Percentiles rank a stretch among this genome's conserved stretches.
These are phyloP conservation scores for Botrytis sinoallii DNA, from an alignment of 2,329 filamentous ascomycete species.

Conservation along the genomic window DNA sequence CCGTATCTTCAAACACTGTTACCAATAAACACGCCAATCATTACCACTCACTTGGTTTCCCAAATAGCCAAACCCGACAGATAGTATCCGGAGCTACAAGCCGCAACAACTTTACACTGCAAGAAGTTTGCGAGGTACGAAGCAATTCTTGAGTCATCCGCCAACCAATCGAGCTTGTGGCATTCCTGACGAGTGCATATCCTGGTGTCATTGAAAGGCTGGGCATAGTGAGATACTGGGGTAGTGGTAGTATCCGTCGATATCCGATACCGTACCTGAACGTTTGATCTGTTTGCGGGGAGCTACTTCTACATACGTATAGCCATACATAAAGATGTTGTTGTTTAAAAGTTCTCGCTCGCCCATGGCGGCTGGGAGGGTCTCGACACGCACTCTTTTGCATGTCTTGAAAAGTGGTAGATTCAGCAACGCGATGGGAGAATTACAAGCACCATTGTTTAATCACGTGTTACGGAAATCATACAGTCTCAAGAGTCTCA, in stretches of 20 bases:
- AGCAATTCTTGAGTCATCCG: not conserved
- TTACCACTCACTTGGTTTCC: not conserved
- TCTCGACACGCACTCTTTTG: slow-evolving; percentile 6
- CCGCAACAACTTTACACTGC: not conserved
- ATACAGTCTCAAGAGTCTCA: not conserved
- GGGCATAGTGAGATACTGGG: not conserved
- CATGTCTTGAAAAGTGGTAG: slow-evolving; percentile 11
- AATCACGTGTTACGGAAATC: not conserved
- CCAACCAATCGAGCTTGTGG: not conserved
- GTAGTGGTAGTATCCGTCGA: not conserved
- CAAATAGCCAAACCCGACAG: not conserved
- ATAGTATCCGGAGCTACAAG: not conserved
- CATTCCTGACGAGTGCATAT: not conserved
- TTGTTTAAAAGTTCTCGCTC: slow-evolving; percentile 1
- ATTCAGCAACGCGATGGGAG: not conserved
- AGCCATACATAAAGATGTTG: not conserved
- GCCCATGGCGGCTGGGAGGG: slow-evolving; percentile 7
- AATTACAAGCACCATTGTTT: not conserved
- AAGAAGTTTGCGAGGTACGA: not conserved
- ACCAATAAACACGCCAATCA: not conserved
- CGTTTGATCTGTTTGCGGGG: not conserved
- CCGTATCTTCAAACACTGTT: not conserved
- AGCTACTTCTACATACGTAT: not conserved
- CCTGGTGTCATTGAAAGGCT: not conserved
- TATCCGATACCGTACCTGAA: slow-evolving; percentile 4